These are phyloP conservation scores for Asterophora lycoperdoides DNA, from an alignment of 768 basidiomycete species.

Conservation along the genomic window DNA sequence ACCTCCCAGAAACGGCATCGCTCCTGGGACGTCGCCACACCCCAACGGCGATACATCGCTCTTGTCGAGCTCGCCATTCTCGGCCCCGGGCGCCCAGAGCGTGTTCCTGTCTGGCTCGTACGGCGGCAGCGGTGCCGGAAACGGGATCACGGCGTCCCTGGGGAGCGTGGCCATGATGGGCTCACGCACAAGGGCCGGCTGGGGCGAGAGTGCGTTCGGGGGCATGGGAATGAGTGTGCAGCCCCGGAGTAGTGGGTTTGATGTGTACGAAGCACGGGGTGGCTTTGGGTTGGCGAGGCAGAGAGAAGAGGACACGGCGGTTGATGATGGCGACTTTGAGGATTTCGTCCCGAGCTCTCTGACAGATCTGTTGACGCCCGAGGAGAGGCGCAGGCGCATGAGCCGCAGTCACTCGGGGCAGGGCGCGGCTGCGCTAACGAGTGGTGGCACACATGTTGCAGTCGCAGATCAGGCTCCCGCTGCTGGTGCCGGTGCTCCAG, in stretches of 20 bases:
- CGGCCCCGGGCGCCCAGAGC: conserved; percentile 63
- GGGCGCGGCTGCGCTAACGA: conserved; percentile 15
- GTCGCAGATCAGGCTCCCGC: neutral
- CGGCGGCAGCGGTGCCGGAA: conserved; percentile 32
- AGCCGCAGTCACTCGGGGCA: conserved; percentile 63
- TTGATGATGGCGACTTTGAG: conserved; percentile 76
- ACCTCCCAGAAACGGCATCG: conserved; percentile 51
- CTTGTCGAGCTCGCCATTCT: conserved; percentile 68
- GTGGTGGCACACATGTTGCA: conserved; percentile 11
- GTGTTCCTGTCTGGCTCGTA: conserved; percentile 41
- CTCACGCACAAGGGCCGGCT: conserved; percentile 30
- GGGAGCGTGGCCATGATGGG: conserved; percentile 51
- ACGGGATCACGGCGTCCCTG: conserved; percentile 60
- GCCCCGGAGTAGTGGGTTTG: conserved; percentile 24
- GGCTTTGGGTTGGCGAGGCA: conserved; percentile 14
- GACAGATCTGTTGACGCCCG: conserved; percentile 84
- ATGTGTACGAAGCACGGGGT: conserved; percentile 25
- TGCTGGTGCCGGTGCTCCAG: conserved; percentile 17
- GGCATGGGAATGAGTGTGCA: no score
- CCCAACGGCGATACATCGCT: conserved; percentile 22
- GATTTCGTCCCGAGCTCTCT: conserved; percentile 88
- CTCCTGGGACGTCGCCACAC: conserved; percentile 58
- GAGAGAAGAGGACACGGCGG: conserved; percentile 37
- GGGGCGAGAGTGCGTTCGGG: conserved; percentile 18
- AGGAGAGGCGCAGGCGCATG: conserved; percentile 79